Percentiles rank a stretch among this genome's conserved stretches.
Evolutionary conservation across 257 asterid species (phyloP).

Genomic region (Rehmannia glutinosa): DNA sequence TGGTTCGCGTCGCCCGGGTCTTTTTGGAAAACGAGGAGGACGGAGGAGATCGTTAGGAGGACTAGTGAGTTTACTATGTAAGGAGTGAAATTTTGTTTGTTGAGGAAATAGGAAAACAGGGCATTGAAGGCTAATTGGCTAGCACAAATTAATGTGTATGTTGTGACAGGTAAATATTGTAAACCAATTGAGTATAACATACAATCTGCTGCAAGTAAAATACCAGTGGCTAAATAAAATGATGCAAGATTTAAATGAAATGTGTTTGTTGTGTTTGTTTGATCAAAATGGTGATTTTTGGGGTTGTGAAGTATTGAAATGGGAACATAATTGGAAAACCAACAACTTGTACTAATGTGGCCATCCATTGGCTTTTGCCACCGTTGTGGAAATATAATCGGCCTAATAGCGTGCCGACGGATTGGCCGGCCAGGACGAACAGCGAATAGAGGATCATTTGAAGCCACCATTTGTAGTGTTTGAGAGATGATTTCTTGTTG

Average conservation of each 20-base stretch:
- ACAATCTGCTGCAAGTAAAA: slow-evolving; percentile 34
- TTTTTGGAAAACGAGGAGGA: slow-evolving; percentile 46
- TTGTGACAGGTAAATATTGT: slow-evolving; percentile 52
- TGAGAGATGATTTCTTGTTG: background rate
- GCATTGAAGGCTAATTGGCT: slow-evolving; percentile 68
- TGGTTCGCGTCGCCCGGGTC: slow-evolving; percentile 34
- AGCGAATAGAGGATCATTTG: slow-evolving; percentile 35
- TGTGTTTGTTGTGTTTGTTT: background rate
- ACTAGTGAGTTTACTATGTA: slow-evolving; percentile 54
- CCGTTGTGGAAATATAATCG: slow-evolving; percentile 67
- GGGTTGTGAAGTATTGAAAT: slow-evolving; percentile 30
- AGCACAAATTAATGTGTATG: slow-evolving; percentile 51
- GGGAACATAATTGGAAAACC: slow-evolving; percentile 76
- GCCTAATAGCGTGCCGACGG: slow-evolving; percentile 52
- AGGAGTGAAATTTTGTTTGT: slow-evolving; percentile 62
- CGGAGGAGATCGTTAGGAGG: slow-evolving; percentile 50
- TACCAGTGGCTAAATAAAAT: slow-evolving; percentile 37
- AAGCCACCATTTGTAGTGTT: slow-evolving; percentile 55
- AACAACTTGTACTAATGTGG: slow-evolving; percentile 47
- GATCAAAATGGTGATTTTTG: background rate
- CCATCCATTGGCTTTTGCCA: slow-evolving; percentile 69
- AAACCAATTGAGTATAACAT: slow-evolving; percentile 52
- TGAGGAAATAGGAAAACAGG: slow-evolving; percentile 55
- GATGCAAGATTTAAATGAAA: slow-evolving; percentile 17
- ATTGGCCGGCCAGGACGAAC: slow-evolving; percentile 50